A percentile compares a stretch with the other conserved stretches of the same genome.
Conservation (phyloP, 164 flowering plant species). For the Vitis vinifera region DNA sequence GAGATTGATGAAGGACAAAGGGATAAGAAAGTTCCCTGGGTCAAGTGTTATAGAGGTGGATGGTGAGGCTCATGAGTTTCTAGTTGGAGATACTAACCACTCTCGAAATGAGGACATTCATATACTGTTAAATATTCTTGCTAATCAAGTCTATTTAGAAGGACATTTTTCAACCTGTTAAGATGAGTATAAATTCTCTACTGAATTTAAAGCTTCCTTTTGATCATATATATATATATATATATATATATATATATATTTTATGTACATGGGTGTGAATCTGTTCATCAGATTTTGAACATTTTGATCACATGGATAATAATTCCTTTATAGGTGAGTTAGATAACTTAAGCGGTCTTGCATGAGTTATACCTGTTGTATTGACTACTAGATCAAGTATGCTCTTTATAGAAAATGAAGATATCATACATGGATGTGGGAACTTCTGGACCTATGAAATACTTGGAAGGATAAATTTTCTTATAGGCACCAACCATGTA, state of each 20-base stretch:
- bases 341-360: too few relatives aligned
- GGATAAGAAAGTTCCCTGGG: constrained; percentile 49
- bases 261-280: too few relatives aligned
- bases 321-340: too few relatives aligned
- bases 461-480: too few relatives aligned
- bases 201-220: neutral
- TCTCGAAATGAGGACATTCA: constrained; percentile 35
- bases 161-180: neutral
- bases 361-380: too few relatives aligned
- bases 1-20: constrained; percentile 46
- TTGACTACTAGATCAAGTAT: too few relatives aligned
- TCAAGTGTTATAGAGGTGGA: constrained; percentile 53
- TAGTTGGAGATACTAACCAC: constrained; percentile 40
- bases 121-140: constrained; percentile 26
- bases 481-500: too few relatives aligned
- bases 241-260: too few relatives aligned
- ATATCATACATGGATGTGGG: neutral
- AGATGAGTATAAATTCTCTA: neutral
- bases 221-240: too few relatives aligned
- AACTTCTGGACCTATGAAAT: neutral
- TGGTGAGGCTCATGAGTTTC: constrained; percentile 43
- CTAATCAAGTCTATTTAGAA: constrained; percentile 19
- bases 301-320: too few relatives aligned
- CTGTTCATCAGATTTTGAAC: too few relatives aligned
- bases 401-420: too few relatives aligned